Evolutionary conservation across 2,329 filamentous ascomycete genomes (phyloP), one percentile per base, ranked within the genome.

Genomic region (Hypoxylon rubiginosum): DNA sequence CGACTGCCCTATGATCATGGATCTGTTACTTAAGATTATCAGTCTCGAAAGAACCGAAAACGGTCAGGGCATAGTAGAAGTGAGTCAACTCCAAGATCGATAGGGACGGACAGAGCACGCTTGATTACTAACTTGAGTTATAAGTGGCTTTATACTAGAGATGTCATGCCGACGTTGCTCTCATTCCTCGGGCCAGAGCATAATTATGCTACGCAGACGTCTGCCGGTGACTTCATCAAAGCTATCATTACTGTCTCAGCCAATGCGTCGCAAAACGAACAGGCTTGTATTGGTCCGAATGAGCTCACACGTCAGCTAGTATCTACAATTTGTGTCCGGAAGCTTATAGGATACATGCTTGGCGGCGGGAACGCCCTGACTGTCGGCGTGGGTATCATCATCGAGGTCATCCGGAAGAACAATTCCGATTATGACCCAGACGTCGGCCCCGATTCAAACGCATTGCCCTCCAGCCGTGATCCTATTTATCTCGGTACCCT

Each of bases 351-450:
- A 13, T 93, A 95, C 74, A 99, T 99, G 96, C 87, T 98, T 13
- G 87, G 90, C 55, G 96, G 96, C 41, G 96, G 96, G 26, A 98
- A 99, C 74, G 92, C 96, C 5, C 82, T 99, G 63, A 98, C 95
- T 0, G 97, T 98, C 15, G 96, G 96, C 53, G 96, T 99, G 10
- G 96, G 96, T 19, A 97, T 98, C 74, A 88, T 99, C 34, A 99
- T 99, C 69, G 96, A 99, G 80, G 96, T 99, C 49, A 99, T 99
- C 77, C 89, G 96, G 66, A 99, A 99, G 82, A 99, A 99, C 81
- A 99, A 99, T 78, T 98, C 96, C 0, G 96, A 99, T 79, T 99
- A 99, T 77, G 96, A 99, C 73, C 91, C 96, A 0, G 96, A 98
- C 72, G 92, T 94, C 72, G 90, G 94, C 66, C 89, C 91, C 52